These are phyloP conservation scores for Phialophora verrucosa DNA, from an alignment of 2,329 filamentous ascomycete genomes.

Conservation along the genomic window DNA sequence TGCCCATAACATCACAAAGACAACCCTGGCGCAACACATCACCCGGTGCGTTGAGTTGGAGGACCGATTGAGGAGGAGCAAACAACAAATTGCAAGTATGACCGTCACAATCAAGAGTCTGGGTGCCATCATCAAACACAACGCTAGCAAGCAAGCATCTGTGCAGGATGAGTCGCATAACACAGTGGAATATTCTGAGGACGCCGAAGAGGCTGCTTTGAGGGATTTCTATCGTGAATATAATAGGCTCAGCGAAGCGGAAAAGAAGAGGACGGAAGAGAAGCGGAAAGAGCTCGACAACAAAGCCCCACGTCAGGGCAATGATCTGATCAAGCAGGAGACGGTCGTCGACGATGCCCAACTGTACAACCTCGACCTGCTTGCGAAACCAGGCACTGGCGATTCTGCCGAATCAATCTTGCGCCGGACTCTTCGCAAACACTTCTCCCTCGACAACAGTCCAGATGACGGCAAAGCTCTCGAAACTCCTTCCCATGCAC, in stretches of 20 bases:
- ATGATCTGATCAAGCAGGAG: not conserved
- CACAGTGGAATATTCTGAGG: not conserved
- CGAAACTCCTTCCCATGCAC: slow-evolving; percentile 8
- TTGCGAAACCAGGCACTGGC: slow-evolving; percentile 21
- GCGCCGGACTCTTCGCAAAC: slow-evolving; percentile 32
- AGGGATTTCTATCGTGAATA: slow-evolving; percentile 28
- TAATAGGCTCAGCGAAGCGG: slow-evolving; percentile 8
- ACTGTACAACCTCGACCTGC: slow-evolving; percentile 30
- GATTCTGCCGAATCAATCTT: slow-evolving; percentile 22
- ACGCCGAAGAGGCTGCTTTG: slow-evolving; percentile 19
- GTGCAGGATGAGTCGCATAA: not conserved
- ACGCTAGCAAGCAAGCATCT: slow-evolving; percentile 13
- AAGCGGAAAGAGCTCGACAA: slow-evolving; percentile 6
- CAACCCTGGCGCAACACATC: slow-evolving; percentile 28
- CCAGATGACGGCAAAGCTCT: slow-evolving; percentile 1
- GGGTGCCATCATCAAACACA: slow-evolving; percentile 35
- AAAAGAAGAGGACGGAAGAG: slow-evolving; percentile 4
- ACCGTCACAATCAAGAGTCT: slow-evolving; percentile 32
- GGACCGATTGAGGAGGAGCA: slow-evolving; percentile 22
- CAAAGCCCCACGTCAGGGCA: not conserved
- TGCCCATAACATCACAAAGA: slow-evolving; percentile 32
- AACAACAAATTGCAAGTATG: slow-evolving; percentile 30
- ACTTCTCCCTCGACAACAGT: slow-evolving; percentile 28
- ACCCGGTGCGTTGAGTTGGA: slow-evolving; percentile 21
- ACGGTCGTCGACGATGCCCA: slow-evolving; percentile 25